Percentiles rank a stretch among this genome's conserved stretches.
phyloP scores from a whole-genome alignment of 768 basidiomycete species.

The Mycena kentingensis region DNA sequence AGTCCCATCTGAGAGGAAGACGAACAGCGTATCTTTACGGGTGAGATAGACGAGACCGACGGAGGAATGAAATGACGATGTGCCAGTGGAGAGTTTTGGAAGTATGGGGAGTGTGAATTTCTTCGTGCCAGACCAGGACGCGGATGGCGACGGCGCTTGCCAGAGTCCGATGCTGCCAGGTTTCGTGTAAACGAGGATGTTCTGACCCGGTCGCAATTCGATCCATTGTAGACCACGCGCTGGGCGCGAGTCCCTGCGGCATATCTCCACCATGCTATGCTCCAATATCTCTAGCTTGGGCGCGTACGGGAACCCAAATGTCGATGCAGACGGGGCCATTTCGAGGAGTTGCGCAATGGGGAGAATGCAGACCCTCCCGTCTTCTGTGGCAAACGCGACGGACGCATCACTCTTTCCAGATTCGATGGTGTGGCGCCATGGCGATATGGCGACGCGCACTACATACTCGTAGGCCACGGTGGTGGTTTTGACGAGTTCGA shows the following conservation, averaged over 20 bases:
- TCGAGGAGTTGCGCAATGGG: slow-evolving; percentile 52
- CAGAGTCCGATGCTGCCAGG: slow-evolving; percentile 65
- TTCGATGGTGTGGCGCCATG: slow-evolving; percentile 48
- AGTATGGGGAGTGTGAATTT: slow-evolving; percentile 41
- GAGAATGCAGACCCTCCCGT: slow-evolving; percentile 60
- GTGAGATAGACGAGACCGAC: slow-evolving; percentile 61
- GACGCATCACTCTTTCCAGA: slow-evolving; percentile 47
- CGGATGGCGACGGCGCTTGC: slow-evolving; percentile 36
- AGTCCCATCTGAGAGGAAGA: slow-evolving; percentile 71
- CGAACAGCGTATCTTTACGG: slow-evolving; percentile 52
- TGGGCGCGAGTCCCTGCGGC: slow-evolving; percentile 42
- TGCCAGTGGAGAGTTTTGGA: slow-evolving; percentile 55
- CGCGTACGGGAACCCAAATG: slow-evolving; percentile 38
- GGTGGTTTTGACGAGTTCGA: slow-evolving; percentile 41
- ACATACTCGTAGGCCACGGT: slow-evolving; percentile 62
- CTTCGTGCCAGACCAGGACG: slow-evolving; percentile 53
- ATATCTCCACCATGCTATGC: slow-evolving; percentile 26
- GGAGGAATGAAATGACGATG: slow-evolving; percentile 59
- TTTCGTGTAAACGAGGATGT: slow-evolving; percentile 58
- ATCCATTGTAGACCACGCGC: slow-evolving; percentile 64
- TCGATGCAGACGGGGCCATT: slow-evolving; percentile 23
- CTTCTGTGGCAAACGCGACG: slow-evolving; percentile 59
- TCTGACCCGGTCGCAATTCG: slow-evolving; percentile 37
- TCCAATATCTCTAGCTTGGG: slow-evolving; percentile 35
- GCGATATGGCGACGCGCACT: slow-evolving; percentile 59